These are phyloP conservation scores for Teratosphaeria destructans DNA, from an alignment of 2,329 filamentous ascomycete genomes.

Conservation along the genomic window DNA sequence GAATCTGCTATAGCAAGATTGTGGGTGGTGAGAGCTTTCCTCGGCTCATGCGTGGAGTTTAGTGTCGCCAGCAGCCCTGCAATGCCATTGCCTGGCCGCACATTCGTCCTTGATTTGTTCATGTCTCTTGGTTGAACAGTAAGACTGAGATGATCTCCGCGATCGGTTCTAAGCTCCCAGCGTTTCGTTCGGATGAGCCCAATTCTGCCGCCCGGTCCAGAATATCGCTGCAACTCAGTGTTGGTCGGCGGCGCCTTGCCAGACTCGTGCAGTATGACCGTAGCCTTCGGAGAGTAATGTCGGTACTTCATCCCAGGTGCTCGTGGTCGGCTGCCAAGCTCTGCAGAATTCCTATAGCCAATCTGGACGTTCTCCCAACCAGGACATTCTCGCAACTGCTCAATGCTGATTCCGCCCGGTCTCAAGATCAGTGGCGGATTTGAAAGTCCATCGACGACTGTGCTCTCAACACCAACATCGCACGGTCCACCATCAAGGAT, in stretches of 20 bases:
- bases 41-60: conserved; percentile 5
- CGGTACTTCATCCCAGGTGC: conserved; percentile 99
- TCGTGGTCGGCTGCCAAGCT: conserved; percentile 56
- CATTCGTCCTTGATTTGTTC: not conserved
- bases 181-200: conserved; percentile 31
- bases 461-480: conserved; percentile 86
- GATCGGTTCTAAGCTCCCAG: conserved; percentile 16
- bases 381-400: conserved; percentile 59
- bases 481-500: conserved; percentile 86
- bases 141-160: not conserved
- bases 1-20: not conserved
- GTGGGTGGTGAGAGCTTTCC: conserved; percentile 3
- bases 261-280: conserved; percentile 59
- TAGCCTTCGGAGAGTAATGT: conserved; percentile 87
- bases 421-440: conserved; percentile 70
- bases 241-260: conserved; percentile 23
- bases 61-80: conserved; percentile 16
- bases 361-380: conserved; percentile 74
- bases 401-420: conserved; percentile 78
- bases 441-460: conserved; percentile 84
- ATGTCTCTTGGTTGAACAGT: not conserved
- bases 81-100: conserved; percentile 11
- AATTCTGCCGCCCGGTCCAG: conserved; percentile 18
- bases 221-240: conserved; percentile 21
- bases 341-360: conserved; percentile 67